These are phyloP conservation scores for Candida suzukii DNA, from an alignment of 805 yeast genomes.

Conservation along the genomic window DNA sequence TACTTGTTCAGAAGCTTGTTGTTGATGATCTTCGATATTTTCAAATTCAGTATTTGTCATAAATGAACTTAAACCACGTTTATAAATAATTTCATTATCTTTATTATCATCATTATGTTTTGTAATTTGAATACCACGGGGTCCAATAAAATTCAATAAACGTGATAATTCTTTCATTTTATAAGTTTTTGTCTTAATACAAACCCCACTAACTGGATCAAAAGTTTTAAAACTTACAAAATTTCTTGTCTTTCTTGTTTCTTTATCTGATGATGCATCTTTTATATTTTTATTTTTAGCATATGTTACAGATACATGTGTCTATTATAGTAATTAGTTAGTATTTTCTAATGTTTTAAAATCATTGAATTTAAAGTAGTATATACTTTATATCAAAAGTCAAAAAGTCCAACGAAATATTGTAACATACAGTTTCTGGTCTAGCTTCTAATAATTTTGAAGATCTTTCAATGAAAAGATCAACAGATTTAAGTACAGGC, in stretches of 20 bases:
- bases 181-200: slow-evolving; percentile 49
- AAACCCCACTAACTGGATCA: slow-evolving; percentile 58
- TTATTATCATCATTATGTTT: slow-evolving; percentile 5
- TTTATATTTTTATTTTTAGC: neutral
- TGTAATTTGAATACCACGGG: slow-evolving; percentile 39
- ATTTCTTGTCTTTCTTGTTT: slow-evolving; percentile 1
- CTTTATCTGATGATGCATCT: neutral
- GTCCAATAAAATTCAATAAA: slow-evolving; percentile 67
- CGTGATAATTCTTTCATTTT: slow-evolving; percentile 71
- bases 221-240: slow-evolving; percentile 43
- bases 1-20: neutral
- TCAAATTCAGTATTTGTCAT: slow-evolving; percentile 5
- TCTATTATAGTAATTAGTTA: neutral
- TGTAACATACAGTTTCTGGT: slow-evolving; percentile 5
- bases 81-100: slow-evolving; percentile 1
- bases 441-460: slow-evolving; percentile 5
- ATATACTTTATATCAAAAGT: neutral
- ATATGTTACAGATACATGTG: slow-evolving; percentile 6
- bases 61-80: slow-evolving; percentile 3
- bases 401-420: neutral
- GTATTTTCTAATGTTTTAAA: neutral
- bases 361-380: neutral
- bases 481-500: slow-evolving; percentile 4
- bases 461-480: slow-evolving; percentile 6
- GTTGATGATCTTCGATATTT: neutral